A percentile compares a stretch with the other conserved stretches of the same genome.
Conservation (phyloP, 768 basidiomycete genomes). For the Chalciporus piperatus region DNA sequence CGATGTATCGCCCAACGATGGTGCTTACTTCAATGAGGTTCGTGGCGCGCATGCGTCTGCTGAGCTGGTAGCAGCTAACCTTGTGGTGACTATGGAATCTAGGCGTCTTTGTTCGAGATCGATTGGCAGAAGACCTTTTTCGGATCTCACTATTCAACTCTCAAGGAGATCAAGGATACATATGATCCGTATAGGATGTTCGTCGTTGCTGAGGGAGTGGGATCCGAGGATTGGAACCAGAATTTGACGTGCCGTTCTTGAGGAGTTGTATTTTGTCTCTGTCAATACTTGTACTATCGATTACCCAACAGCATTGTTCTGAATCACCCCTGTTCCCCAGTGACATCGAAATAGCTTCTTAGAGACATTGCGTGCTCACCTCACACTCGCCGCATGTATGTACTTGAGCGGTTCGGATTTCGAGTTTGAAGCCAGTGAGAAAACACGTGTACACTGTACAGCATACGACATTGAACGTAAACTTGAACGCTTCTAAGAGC, state of each 20-base stretch:
- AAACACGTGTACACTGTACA: too few relatives aligned
- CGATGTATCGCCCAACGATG: slow-evolving; percentile 31
- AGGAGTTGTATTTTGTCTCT: neutral
- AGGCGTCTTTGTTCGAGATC: slow-evolving; percentile 44
- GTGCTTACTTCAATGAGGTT: slow-evolving; percentile 49
- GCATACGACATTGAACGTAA: too few relatives aligned
- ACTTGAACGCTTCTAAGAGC: too few relatives aligned
- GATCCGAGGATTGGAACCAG: slow-evolving; percentile 48
- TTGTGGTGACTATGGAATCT: neutral
- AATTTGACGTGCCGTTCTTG: slow-evolving; percentile 19
- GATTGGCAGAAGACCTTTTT: slow-evolving; percentile 45
- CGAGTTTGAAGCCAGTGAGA: too few relatives aligned
- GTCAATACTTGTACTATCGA: too few relatives aligned
- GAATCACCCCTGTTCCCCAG: too few relatives aligned
- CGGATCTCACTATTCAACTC: slow-evolving; percentile 39
- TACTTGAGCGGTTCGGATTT: too few relatives aligned
- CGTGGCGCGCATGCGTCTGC: slow-evolving; percentile 4
- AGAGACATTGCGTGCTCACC: too few relatives aligned
- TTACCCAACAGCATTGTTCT: too few relatives aligned
- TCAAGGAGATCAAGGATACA: slow-evolving; percentile 41
- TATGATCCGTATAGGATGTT: slow-evolving; percentile 48
- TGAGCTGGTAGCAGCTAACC: neutral
- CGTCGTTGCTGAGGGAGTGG: slow-evolving; percentile 45
- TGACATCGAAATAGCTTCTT: too few relatives aligned
- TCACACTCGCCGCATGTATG: too few relatives aligned